These are phyloP conservation scores for Yamadazyma jaroonii DNA, from an alignment of 1,139 yeast genomes.

Conservation along the genomic window DNA sequence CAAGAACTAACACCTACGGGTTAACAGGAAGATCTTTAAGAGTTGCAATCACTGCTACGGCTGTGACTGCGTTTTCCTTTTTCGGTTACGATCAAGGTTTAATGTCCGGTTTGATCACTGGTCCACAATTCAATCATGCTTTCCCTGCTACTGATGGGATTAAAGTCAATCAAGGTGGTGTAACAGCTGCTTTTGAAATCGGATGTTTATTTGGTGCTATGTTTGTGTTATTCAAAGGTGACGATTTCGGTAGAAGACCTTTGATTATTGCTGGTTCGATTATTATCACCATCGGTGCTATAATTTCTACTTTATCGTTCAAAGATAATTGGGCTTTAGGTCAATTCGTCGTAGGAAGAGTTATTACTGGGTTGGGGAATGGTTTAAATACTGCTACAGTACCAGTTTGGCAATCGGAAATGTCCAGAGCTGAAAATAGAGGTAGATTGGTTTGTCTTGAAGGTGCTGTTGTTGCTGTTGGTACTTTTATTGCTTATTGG, in stretches of 20 bases:
- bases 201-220: constrained; percentile 78
- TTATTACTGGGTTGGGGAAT: constrained; percentile 75
- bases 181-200: constrained; percentile 68
- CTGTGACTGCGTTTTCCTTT: constrained; percentile 63
- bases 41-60: constrained; percentile 49
- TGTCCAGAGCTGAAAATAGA: constrained; percentile 68
- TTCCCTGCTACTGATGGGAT: constrained; percentile 51
- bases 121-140: constrained; percentile 52
- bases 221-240: constrained; percentile 63
- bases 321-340: constrained; percentile 49
- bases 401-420: constrained; percentile 81
- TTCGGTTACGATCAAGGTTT: constrained; percentile 85
- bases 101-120: constrained; percentile 69
- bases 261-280: constrained; percentile 57
- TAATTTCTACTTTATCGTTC: constrained; percentile 61
- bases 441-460: constrained; percentile 69
- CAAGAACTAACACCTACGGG: constrained; percentile 46
- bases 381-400: constrained; percentile 78
- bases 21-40: constrained; percentile 44
- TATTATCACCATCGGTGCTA: constrained; percentile 62
- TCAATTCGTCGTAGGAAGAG: constrained; percentile 72
- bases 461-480: constrained; percentile 70
- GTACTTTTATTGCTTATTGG: constrained; percentile 76
- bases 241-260: constrained; percentile 63
- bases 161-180: constrained; percentile 59